A percentile compares a stretch with the other conserved stretches of the same genome.
Conservation (phyloP, 108 stramenopile species). For the Conticribra weissflogii region DNA sequence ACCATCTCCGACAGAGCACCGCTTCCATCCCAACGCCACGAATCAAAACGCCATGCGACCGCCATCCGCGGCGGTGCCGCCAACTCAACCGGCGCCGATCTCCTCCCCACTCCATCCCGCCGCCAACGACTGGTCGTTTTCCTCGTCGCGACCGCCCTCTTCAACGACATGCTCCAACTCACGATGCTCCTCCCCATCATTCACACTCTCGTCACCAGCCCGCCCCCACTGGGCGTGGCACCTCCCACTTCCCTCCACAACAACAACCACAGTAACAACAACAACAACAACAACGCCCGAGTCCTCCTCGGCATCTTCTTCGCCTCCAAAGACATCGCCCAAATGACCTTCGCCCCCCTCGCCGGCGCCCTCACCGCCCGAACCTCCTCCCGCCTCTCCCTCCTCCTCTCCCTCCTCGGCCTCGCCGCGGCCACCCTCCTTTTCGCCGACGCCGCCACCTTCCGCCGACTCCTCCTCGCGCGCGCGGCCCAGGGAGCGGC, state of each 20-base stretch:
- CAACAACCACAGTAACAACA: not conserved
- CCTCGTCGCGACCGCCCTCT: slow-evolving; percentile 38
- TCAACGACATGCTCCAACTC: slow-evolving; percentile 47
- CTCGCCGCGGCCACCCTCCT: slow-evolving; percentile 33
- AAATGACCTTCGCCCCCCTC: slow-evolving; percentile 35
- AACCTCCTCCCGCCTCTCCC: slow-evolving; percentile 19
- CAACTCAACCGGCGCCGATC: not conserved
- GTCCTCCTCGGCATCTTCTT: slow-evolving; percentile 37
- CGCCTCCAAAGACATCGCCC: slow-evolving; percentile 37
- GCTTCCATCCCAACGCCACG: not conserved
- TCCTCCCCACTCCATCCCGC: slow-evolving; percentile 7
- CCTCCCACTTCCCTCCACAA: not conserved
- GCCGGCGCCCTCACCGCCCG: slow-evolving; percentile 29
- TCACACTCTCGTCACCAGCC: slow-evolving; percentile 36
- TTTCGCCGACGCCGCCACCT: slow-evolving; percentile 34
- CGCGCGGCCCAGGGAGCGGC: slow-evolving; percentile 39
- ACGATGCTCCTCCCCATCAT: slow-evolving; percentile 47
- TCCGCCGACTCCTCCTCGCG: slow-evolving; percentile 27
- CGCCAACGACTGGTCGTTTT: slow-evolving; percentile 21
- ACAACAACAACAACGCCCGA: slow-evolving; percentile 25
- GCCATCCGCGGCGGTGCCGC: slow-evolving; percentile 4
- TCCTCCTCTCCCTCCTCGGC: slow-evolving; percentile 19
- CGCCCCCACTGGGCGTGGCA: slow-evolving; percentile 37
- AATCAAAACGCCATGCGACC: not conserved
- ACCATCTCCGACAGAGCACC: too few species aligned